These are phyloP conservation scores for Adansonia digitata DNA, from an alignment of 345 rosid species.

Conservation along the genomic window DNA sequence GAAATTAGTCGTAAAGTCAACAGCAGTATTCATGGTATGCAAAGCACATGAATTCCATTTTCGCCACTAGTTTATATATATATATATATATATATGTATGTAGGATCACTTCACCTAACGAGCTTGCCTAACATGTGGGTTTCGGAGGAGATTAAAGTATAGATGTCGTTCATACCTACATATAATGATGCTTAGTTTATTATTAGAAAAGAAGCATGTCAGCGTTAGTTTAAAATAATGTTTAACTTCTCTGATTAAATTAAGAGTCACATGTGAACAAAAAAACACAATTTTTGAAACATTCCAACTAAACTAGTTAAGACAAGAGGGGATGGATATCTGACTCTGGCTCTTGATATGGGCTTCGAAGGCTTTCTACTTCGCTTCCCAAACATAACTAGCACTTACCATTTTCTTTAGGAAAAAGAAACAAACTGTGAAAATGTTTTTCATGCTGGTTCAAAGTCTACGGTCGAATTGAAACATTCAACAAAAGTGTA, in stretches of 20 bases:
- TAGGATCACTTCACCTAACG: neutral
- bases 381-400: neutral
- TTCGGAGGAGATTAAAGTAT: neutral
- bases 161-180: neutral
- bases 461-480: neutral
- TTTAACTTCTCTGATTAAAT: neutral
- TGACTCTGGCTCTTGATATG: neutral
- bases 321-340: neutral
- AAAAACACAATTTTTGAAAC: neutral
- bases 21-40: neutral
- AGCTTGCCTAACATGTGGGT: neutral
- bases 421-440: neutral
- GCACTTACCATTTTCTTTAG: neutral
- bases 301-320: neutral
- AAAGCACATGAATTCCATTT: neutral
- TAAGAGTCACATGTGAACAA: slow-evolving; percentile 2
- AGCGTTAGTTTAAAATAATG: neutral
- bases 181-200: neutral
- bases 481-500: slow-evolving; percentile 3
- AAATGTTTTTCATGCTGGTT: neutral
- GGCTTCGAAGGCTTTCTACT: neutral
- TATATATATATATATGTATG: no score
- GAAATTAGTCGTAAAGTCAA: neutral
- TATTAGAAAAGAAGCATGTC: neutral
- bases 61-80: neutral